Percentiles rank a stretch among this genome's conserved stretches.
phyloP scores from a whole-genome alignment of 1,139 yeast species.

The Saccharomycopsis hybrid region DNA sequence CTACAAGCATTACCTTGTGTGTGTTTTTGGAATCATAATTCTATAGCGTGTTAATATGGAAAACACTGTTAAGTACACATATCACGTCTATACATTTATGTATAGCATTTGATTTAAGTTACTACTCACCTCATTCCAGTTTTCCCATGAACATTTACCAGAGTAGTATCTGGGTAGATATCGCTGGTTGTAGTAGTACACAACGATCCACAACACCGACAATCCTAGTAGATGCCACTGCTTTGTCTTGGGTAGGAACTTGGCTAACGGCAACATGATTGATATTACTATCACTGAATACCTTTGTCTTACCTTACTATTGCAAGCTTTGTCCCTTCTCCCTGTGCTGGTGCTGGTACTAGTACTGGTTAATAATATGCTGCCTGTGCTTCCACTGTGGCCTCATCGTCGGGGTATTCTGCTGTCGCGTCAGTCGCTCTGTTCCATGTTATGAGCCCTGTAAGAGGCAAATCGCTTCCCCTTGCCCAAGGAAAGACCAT shows the following conservation, averaged over 20 bases:
- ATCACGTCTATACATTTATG: not conserved
- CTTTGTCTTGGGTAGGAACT: not conserved
- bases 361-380: no score
- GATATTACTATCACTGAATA: not conserved
- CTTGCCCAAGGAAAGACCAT: no score
- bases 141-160: constrained; percentile 7
- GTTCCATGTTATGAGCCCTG: no score
- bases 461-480: no score
- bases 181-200: constrained; percentile 15
- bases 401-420: no score
- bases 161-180: constrained; percentile 8
- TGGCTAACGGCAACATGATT: not conserved
- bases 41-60: not conserved
- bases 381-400: no score
- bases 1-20: constrained; percentile 34
- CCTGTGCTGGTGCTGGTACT: no score
- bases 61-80: not conserved
- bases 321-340: no score
- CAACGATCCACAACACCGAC: constrained; percentile 5
- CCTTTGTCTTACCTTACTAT: not conserved
- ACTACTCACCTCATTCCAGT: constrained; percentile 8
- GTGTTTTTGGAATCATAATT: not conserved
- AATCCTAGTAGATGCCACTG: constrained; percentile 11
- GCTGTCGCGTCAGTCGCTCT: no score
- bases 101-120: not conserved